Evolutionary conservation across 2,329 filamentous ascomycete genomes (phyloP).

Genomic region (Gaeumannomyces sp.): DNA sequence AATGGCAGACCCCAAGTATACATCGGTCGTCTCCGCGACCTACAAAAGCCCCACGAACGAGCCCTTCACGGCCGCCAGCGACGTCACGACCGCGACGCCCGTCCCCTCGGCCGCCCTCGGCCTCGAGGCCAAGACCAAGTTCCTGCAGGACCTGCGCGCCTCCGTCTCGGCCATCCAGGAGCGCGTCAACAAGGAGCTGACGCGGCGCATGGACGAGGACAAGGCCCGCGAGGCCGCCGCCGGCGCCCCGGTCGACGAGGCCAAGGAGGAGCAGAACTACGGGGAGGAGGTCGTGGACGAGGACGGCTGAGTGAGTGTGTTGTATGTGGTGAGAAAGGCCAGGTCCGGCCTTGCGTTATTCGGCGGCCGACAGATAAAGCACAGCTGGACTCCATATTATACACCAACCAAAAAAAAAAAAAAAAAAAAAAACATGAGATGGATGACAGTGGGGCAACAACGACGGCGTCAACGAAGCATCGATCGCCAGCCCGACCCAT

Average conservation of each 20-base stretch:
- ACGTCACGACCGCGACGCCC: constrained; percentile 23
- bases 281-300: constrained; percentile 73
- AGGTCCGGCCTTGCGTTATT: no score
- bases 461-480: no score
- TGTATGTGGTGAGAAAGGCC: no score
- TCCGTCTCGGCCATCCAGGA: constrained; percentile 56
- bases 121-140: constrained; percentile 48
- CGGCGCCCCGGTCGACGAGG: constrained; percentile 38
- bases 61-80: constrained; percentile 36
- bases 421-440: no score
- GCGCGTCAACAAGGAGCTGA: constrained; percentile 64
- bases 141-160: constrained; percentile 52
- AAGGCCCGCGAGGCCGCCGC: constrained; percentile 40
- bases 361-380: not conserved
- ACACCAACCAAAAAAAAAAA: not conserved
- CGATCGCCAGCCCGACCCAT: no score
- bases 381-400: not conserved
- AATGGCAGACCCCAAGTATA: constrained; percentile 4
- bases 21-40: constrained; percentile 34
- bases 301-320: constrained; percentile 36
- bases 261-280: constrained; percentile 69
- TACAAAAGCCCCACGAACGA: constrained; percentile 48
- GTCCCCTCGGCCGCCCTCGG: not conserved
- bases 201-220: constrained; percentile 68
- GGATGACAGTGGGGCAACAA: no score